These are phyloP conservation scores for Allantophomopsis cytisporea DNA, from an alignment of 2,329 filamentous ascomycete species.

Conservation along the genomic window DNA sequence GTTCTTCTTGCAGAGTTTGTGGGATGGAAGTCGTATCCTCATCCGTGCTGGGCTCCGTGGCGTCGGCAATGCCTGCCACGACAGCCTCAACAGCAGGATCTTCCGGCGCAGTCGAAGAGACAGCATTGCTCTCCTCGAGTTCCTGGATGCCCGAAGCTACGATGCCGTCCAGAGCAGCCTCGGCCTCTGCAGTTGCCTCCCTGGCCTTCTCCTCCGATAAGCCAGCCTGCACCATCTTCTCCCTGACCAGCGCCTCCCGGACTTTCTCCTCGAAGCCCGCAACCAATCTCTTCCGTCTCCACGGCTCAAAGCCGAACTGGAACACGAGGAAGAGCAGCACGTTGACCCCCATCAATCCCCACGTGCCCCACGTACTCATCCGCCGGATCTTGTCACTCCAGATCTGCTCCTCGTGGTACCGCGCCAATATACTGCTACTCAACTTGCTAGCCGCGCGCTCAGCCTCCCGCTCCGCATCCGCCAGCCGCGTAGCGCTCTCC, in stretches of 20 bases:
- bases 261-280: slow-evolving; percentile 72
- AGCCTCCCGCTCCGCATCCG: slow-evolving; percentile 64
- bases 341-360: slow-evolving; percentile 95
- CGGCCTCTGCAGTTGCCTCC: neutral
- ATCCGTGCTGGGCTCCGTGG: slow-evolving; percentile 1
- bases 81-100: slow-evolving; percentile 12
- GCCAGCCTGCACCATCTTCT: slow-evolving; percentile 11
- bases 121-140: slow-evolving; percentile 8
- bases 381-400: slow-evolving; percentile 96
- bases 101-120: neutral
- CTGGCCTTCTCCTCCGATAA: slow-evolving; percentile 1
- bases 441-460: slow-evolving; percentile 65
- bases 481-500: slow-evolving; percentile 56
- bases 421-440: slow-evolving; percentile 70
- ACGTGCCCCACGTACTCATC: slow-evolving; percentile 97
- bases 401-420: slow-evolving; percentile 98
- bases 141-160: slow-evolving; percentile 10
- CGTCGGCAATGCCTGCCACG: slow-evolving; percentile 7
- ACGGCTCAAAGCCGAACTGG: slow-evolving; percentile 85
- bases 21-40: slow-evolving; percentile 8
- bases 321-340: slow-evolving; percentile 77
- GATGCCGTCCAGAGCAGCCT: slow-evolving; percentile 9
- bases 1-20: neutral
- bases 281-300: slow-evolving; percentile 71
- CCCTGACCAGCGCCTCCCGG: slow-evolving; percentile 52